These are phyloP conservation scores for Fusarium nodosum DNA, from an alignment of 2,329 filamentous ascomycete genomes.

Conservation along the genomic window DNA sequence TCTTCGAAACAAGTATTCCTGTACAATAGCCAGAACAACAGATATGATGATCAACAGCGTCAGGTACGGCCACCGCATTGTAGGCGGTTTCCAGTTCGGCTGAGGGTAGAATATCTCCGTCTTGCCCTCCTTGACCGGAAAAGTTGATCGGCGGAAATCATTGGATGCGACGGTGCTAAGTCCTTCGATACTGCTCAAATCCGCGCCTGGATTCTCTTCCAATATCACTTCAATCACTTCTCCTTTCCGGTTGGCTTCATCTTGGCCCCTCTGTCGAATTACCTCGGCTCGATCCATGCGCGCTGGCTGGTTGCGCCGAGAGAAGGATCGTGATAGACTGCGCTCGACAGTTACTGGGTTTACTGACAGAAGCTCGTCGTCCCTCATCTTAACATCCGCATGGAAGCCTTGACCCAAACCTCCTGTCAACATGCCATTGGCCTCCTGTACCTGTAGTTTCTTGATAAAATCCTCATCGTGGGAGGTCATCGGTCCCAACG, in stretches of 20 bases:
- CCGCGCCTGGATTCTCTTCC: constrained; percentile 58
- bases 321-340: constrained; percentile 59
- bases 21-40: constrained; percentile 62
- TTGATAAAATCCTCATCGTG: constrained; percentile 62
- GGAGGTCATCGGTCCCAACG: constrained; percentile 60
- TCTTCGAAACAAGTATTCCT: constrained; percentile 68
- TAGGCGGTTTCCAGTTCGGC: constrained; percentile 76
- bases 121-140: constrained; percentile 54
- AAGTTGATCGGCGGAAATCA: constrained; percentile 56
- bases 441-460: constrained; percentile 65
- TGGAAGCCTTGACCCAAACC: constrained; percentile 69
- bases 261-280: constrained; percentile 66
- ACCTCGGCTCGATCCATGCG: constrained; percentile 55
- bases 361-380: constrained; percentile 63
- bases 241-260: constrained; percentile 71
- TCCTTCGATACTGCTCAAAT: constrained; percentile 66
- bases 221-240: constrained; percentile 72
- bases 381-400: constrained; percentile 62
- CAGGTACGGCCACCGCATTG: constrained; percentile 74
- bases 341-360: constrained; percentile 52
- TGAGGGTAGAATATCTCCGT: constrained; percentile 71
- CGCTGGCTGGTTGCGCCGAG: constrained; percentile 51
- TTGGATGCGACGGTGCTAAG: constrained; percentile 51
- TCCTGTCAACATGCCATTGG: constrained; percentile 68
- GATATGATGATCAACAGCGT: constrained; percentile 67